Evolutionary conservation across 129 eudicot species (phyloP).

Genomic region (Pseudognaphalium luteoalbum): DNA sequence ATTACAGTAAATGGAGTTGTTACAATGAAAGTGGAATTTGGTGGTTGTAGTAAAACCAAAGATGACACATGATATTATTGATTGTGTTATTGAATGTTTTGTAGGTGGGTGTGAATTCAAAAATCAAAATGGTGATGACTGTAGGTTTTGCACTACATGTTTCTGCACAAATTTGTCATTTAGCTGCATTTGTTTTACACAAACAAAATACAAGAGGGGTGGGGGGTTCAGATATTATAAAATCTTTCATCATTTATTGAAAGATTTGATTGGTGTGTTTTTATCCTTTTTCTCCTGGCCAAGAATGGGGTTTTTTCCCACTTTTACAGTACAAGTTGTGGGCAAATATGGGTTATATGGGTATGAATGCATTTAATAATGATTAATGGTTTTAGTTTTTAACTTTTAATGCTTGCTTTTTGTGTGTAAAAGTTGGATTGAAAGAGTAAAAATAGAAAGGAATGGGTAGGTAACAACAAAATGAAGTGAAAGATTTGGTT

Average conservation of each 20-base stretch:
- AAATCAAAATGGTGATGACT: slow-evolving; percentile 23
- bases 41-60: background rate
- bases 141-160: slow-evolving; percentile 32
- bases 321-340: slow-evolving; percentile 13
- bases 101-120: slow-evolving; percentile 31
- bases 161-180: slow-evolving; percentile 37
- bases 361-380: slow-evolving; percentile 5
- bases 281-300: slow-evolving; percentile 26
- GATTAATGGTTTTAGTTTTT: background rate
- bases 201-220: slow-evolving; percentile 21
- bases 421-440: slow-evolving; percentile 18
- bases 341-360: slow-evolving; percentile 4
- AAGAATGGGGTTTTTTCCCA: slow-evolving; percentile 17
- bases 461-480: slow-evolving; percentile 19
- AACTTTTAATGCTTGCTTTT: slow-evolving; percentile 17
- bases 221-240: slow-evolving; percentile 22
- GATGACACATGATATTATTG: slow-evolving; percentile 25
- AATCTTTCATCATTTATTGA: slow-evolving; percentile 40
- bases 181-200: slow-evolving; percentile 23
- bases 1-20: background rate
- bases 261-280: slow-evolving; percentile 32
- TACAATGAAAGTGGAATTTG: background rate
- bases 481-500: slow-evolving; percentile 13
- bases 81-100: slow-evolving; percentile 26
- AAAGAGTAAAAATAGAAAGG: slow-evolving; percentile 19